Conservation (phyloP, 352 stramenopile genomes). For the Plasmopara halstedii region DNA sequence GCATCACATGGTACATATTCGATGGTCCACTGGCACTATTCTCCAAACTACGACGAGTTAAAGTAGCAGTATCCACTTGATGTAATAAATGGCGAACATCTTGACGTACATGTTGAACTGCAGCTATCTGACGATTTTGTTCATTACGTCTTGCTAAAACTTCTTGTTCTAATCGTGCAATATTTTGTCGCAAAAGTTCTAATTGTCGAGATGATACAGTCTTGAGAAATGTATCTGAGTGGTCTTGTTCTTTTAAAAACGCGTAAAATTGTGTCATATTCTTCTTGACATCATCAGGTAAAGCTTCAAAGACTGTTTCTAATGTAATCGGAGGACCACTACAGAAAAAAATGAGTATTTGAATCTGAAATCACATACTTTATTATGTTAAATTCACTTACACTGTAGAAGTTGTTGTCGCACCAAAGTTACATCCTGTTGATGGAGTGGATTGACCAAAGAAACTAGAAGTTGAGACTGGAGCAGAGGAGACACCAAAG, state of each 20-base stretch:
- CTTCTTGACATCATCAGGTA: slow-evolving; percentile 66
- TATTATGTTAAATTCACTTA: not conserved
- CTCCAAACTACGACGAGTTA: slow-evolving; percentile 59
- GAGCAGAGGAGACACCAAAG: slow-evolving; percentile 13
- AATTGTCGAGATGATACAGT: slow-evolving; percentile 54
- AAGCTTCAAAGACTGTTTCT: slow-evolving; percentile 62
- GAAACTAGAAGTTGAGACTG: slow-evolving; percentile 11
- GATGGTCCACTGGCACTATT: slow-evolving; percentile 27
- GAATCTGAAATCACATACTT: too few relatives aligned
- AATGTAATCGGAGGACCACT: slow-evolving; percentile 47
- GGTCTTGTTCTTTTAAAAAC: slow-evolving; percentile 66
- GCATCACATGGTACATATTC: slow-evolving; percentile 57
- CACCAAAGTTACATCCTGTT: slow-evolving; percentile 14
- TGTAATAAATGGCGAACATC: slow-evolving; percentile 68
- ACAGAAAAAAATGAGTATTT: too few relatives aligned
- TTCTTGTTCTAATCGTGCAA: slow-evolving; percentile 52
- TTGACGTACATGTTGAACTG: slow-evolving; percentile 63
- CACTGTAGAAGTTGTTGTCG: not conserved
- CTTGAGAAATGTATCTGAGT: slow-evolving; percentile 67
- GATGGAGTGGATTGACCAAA: slow-evolving; percentile 13
- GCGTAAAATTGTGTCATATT: slow-evolving; percentile 72
- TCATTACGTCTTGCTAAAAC: slow-evolving; percentile 51
- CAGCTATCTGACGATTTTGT: slow-evolving; percentile 45
- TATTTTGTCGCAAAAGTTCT: slow-evolving; percentile 45
- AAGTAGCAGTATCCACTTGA: slow-evolving; percentile 59